A percentile compares a stretch with the other conserved stretches of the same genome.
phyloP scores from a whole-genome alignment of 345 rosid species.

The Cardamine occulta region DNA sequence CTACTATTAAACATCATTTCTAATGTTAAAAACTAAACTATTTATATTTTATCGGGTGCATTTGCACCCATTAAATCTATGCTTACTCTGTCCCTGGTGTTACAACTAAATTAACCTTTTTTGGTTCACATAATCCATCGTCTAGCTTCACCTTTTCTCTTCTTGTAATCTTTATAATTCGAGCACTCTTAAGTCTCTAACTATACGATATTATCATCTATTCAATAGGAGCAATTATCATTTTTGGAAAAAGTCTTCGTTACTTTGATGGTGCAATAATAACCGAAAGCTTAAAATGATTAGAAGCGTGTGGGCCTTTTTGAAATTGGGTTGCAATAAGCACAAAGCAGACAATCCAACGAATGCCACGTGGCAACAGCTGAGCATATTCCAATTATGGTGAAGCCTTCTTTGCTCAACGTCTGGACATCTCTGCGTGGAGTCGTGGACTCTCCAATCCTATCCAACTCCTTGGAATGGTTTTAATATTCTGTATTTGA shows the following conservation, averaged over 20 bases:
- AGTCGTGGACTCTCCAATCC: background rate
- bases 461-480: background rate
- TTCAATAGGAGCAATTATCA: constrained; percentile 21
- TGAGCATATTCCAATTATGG: background rate
- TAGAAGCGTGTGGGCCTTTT: constrained; percentile 42
- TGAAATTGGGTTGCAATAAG: constrained; percentile 13
- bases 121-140: background rate
- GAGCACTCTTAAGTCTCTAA: background rate
- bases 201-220: background rate
- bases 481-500: background rate
- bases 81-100: no score
- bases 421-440: background rate
- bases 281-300: constrained; percentile 39
- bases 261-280: constrained; percentile 23
- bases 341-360: constrained; percentile 29
- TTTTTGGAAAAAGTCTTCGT: background rate
- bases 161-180: background rate
- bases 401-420: constrained; percentile 2
- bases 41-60: no score
- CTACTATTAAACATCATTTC: no score
- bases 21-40: no score
- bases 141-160: background rate
- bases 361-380: constrained; percentile 24
- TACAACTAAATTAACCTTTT: background rate
- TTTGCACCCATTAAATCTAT: no score